phyloP scores from a whole-genome alignment of 768 basidiomycete genomes.

The Mrakia blollopis region DNA sequence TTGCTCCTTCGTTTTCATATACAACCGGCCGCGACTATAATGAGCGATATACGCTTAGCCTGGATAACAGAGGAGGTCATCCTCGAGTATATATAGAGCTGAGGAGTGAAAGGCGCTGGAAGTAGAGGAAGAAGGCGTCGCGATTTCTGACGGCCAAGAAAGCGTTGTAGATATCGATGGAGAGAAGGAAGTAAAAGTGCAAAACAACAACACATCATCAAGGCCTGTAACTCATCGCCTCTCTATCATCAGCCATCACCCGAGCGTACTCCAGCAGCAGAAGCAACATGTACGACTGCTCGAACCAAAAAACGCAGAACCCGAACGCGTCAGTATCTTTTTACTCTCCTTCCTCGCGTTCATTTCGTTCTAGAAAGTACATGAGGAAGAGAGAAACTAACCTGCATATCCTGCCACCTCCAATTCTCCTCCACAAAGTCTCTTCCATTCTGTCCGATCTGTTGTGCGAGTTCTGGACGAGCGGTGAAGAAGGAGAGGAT shows the following conservation, averaged over 20 bases:
- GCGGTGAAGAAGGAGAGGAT: constrained; percentile 26
- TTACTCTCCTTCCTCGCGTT: neutral
- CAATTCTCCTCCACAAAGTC: constrained; percentile 27
- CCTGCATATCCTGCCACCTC: constrained; percentile 30
- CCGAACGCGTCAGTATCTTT: neutral
- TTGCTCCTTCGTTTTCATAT: no score
- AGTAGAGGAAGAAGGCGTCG: no score
- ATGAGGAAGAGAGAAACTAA: neutral
- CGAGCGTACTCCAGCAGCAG: constrained; percentile 26
- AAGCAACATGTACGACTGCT: constrained; percentile 19
- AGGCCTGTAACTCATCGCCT: constrained; percentile 12
- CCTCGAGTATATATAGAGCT: no score
- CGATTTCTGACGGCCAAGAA: no score
- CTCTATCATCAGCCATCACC: constrained; percentile 25
- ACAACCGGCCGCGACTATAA: no score
- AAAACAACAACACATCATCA: neutral
- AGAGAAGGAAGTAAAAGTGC: no score
- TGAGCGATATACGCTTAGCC: no score
- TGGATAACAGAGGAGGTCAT: no score
- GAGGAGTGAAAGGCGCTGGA: no score
- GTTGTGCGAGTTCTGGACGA: constrained; percentile 14
- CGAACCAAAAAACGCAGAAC: neutral
- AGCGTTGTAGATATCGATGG: no score
- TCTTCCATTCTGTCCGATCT: constrained; percentile 26
- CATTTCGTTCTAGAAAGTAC: neutral